Conservation (phyloP, 345 rosid species). For the Iberis pinnata region DNA sequence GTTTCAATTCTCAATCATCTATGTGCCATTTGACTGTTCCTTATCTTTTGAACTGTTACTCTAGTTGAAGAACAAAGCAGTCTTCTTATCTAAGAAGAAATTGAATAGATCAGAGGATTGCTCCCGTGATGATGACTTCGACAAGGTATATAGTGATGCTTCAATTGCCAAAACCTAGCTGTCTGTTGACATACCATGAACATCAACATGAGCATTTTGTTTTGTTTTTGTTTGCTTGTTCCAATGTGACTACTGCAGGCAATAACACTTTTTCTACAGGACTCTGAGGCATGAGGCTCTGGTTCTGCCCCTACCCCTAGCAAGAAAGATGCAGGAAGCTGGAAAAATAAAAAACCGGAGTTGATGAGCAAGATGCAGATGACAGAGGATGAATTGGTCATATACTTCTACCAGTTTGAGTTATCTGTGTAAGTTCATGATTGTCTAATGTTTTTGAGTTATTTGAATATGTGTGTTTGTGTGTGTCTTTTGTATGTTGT, state of each 20-base stretch:
- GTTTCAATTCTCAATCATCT: too few relatives aligned
- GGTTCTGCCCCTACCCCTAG: conserved; percentile 11
- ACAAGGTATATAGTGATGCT: conserved; percentile 33
- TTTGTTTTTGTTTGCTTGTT: too few relatives aligned
- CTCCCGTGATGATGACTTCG: conserved; percentile 40
- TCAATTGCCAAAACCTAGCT: too few relatives aligned
- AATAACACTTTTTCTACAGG: conserved; percentile 62
- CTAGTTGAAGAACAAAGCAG: conserved; percentile 31
- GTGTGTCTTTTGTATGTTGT: too few relatives aligned
- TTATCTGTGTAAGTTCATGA: too few relatives aligned
- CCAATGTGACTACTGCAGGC: conserved; percentile 40
- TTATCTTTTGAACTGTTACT: background rate
- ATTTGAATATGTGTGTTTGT: too few relatives aligned
- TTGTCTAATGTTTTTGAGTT: too few relatives aligned
- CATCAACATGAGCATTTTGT: background rate
- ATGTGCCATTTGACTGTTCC: too few relatives aligned
- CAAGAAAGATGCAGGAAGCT: conserved; percentile 31
- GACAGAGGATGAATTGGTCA: conserved; percentile 70
- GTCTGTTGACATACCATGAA: too few relatives aligned
- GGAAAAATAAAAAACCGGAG: conserved; percentile 48
- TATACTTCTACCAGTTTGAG: conserved; percentile 78
- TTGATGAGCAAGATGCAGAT: conserved; percentile 57
- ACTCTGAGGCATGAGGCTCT: conserved; percentile 27
- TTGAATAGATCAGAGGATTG: conserved; percentile 28
- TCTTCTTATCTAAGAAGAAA: conserved; percentile 22